Evolutionary conservation across 78 protist genomes (phyloP), one percentile per base, ranked within the genome.

Genomic region (Protostelium mycophagum): DNA sequence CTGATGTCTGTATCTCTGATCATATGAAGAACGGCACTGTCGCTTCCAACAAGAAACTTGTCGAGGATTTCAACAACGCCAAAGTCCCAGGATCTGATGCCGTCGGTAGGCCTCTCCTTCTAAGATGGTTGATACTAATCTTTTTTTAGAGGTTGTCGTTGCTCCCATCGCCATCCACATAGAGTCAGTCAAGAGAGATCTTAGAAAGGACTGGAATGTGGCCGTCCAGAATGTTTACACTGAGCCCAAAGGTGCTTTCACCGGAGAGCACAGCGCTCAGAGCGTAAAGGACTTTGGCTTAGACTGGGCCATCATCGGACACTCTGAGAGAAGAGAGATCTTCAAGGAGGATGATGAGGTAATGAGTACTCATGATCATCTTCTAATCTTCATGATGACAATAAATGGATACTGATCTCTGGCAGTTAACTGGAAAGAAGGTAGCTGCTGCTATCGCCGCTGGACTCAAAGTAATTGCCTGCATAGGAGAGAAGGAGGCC

Each of bases 221-320:
- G 51, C 96, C 28, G 96, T 90, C 23, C 96, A 96, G 87, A 96
- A 96, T 51, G 83, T 88, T 89, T 94, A 90, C 87, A 86, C 84
- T 39, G 92, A 84, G 35, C 38, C 86, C 23, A 87, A 87, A 63
- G 99, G 99, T 73, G 99, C 99, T 1, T 96, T 93, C 94, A 98
- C 99, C 0, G 99, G 99, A 38, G 99, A 98, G 87, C 87, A 88
- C 37, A 23, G 88, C 84, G 91, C 94, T 1, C 86, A 63, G 36
- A 85, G 90, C 94, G 37, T 95, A 34, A 89, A 85, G 85, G 99
- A 98, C 83, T 16, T 95, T 0, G 97, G 97, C 35, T 31, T 85
- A 86, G 35, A 95, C n/a, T 97, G 97, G 97, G 98, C 93, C 35
- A 96, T 99, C 63, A 34, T 98, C 1, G 99, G 99, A 37, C 99